Evolutionary conservation across 1,284 basidiomycete genomes (phyloP).

Genomic region (Trametes polyzona): DNA sequence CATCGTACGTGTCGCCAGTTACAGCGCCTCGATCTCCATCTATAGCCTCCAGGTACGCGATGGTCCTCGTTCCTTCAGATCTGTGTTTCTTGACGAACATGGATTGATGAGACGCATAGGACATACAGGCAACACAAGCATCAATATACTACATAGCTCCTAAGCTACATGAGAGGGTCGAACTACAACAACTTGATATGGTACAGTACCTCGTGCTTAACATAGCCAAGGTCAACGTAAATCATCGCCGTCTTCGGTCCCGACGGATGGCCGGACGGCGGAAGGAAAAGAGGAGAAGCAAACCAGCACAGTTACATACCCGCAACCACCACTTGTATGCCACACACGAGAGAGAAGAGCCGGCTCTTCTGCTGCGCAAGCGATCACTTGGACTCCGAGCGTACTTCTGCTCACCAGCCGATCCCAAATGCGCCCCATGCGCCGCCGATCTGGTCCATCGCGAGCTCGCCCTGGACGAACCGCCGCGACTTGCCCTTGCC

Average conservation of each 20-base stretch:
- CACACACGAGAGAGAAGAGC: slow-evolving; percentile 8
- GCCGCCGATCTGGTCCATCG: slow-evolving; percentile 26
- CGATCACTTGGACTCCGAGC: background rate
- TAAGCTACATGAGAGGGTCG: slow-evolving; percentile 9
- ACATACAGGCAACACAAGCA: background rate
- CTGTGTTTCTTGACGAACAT: background rate
- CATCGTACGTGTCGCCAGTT: slow-evolving; percentile 1
- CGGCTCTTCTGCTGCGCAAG: slow-evolving; percentile 3
- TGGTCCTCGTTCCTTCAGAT: background rate
- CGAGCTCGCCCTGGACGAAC: slow-evolving; percentile 25
- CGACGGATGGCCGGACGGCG: background rate
- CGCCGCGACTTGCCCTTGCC: slow-evolving; percentile 28
- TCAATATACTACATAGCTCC: background rate
- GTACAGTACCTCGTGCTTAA: background rate
- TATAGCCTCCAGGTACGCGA: background rate
- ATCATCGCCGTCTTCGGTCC: background rate
- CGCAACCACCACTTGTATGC: background rate
- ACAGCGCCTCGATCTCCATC: slow-evolving; percentile 3
- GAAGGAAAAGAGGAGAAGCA: background rate
- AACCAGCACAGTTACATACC: background rate
- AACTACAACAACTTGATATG: background rate
- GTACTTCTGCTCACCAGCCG: slow-evolving; percentile 4
- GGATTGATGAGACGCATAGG: background rate
- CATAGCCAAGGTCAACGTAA: background rate
- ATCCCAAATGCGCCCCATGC: slow-evolving; percentile 13